A percentile compares a stretch with the other conserved stretches of the same genome.
These are phyloP conservation scores for Eremothecium sinecaudum DNA, from an alignment of 1,139 yeast genomes.

Conservation along the genomic window DNA sequence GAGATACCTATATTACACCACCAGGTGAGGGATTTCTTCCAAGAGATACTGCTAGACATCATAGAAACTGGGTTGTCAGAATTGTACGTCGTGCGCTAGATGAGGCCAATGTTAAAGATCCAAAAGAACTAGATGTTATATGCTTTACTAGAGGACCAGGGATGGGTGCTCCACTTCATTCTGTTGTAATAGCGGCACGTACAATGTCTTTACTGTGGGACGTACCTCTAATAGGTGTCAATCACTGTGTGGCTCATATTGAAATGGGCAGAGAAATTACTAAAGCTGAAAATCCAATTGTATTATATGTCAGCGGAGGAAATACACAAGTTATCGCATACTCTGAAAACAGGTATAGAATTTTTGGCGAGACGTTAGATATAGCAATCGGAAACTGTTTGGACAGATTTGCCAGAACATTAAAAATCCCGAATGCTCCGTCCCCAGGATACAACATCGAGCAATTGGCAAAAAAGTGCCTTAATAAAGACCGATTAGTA, in stretches of 20 bases:
- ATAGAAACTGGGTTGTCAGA: slow-evolving; percentile 89
- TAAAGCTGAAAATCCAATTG: slow-evolving; percentile 91
- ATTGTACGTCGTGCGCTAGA: slow-evolving; percentile 55
- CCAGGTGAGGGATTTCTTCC: slow-evolving; percentile 98
- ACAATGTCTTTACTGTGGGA: slow-evolving; percentile 73
- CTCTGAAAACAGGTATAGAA: slow-evolving; percentile 82
- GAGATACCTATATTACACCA: slow-evolving; percentile 93
- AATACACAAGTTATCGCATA: slow-evolving; percentile 97
- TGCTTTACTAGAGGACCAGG: slow-evolving; percentile 99
- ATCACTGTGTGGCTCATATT: slow-evolving; percentile 95
- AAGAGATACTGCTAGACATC: slow-evolving; percentile 93
- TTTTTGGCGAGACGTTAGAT: slow-evolving; percentile 94
- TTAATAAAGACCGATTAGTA: slow-evolving; percentile 46
- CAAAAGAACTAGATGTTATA: slow-evolving; percentile 68
- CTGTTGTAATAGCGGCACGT: slow-evolving; percentile 89
- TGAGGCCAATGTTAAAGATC: slow-evolving; percentile 46
- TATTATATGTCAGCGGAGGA: slow-evolving; percentile 93
- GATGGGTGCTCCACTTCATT: slow-evolving; percentile 96
- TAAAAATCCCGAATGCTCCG: slow-evolving; percentile 83
- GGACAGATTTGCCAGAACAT: slow-evolving; percentile 88
- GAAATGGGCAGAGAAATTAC: slow-evolving; percentile 99
- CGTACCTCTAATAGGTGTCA: slow-evolving; percentile 85
- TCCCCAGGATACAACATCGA: slow-evolving; percentile 97
- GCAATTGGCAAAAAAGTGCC: slow-evolving; percentile 67
- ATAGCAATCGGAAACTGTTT: slow-evolving; percentile 96